Conservation (phyloP, 192 early-diverging fungal genomes). For the Pilobolus umbonatus region DNA sequence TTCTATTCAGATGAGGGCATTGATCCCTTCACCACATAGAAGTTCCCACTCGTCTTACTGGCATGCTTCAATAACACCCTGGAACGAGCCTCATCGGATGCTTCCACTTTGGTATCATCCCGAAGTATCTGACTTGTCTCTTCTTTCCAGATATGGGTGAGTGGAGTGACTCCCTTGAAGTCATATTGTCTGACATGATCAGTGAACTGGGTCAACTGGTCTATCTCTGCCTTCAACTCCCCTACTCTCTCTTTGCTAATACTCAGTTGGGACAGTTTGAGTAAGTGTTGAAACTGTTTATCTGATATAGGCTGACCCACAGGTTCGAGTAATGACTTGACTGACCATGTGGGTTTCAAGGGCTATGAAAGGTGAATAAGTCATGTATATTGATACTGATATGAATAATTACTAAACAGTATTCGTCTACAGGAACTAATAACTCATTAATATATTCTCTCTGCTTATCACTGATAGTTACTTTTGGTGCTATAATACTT, state of each 20-base stretch:
- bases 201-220: constrained; percentile 27
- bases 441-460: no score
- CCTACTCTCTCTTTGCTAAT: neutral
- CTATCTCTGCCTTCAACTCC: constrained; percentile 28
- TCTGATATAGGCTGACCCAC: constrained; percentile 9
- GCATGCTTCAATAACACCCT: constrained; percentile 16
- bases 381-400: no score
- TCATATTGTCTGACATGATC: constrained; percentile 21
- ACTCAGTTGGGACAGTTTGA: constrained; percentile 15
- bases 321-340: constrained; percentile 17
- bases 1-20: neutral
- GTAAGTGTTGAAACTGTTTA: constrained; percentile 22
- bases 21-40: constrained; percentile 16
- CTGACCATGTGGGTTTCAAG: constrained; percentile 31
- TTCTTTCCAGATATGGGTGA: constrained; percentile 27
- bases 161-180: constrained; percentile 16
- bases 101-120: neutral
- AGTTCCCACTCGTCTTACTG: constrained; percentile 23
- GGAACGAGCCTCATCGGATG: constrained; percentile 1
- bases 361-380: no score
- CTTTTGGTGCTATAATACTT: no score
- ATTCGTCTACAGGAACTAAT: no score
- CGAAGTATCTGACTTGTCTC: constrained; percentile 9
- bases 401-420: no score
- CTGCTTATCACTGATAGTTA: no score